phyloP scores from a whole-genome alignment of 2,329 filamentous ascomycete genomes.

The Fusarium palustre region DNA sequence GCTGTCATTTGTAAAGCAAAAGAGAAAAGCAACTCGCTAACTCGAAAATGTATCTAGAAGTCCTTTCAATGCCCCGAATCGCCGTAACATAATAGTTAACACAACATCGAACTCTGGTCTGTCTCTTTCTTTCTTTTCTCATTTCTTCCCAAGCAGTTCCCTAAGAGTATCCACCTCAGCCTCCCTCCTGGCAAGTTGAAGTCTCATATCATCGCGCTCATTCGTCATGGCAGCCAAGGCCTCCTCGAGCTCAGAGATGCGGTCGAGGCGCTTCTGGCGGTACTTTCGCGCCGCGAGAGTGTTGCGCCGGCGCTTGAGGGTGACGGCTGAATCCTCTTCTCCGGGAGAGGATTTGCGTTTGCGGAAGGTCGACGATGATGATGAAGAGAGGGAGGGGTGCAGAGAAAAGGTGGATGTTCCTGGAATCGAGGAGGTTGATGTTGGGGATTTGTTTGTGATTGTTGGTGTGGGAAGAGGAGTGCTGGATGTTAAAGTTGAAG shows the following conservation, averaged over 20 bases:
- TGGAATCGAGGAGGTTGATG: slow-evolving; percentile 32
- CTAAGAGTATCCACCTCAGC: slow-evolving; percentile 72
- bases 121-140: slow-evolving; percentile 4
- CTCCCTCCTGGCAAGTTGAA: slow-evolving; percentile 72
- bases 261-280: slow-evolving; percentile 76
- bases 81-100: not conserved
- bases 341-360: slow-evolving; percentile 44
- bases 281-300: slow-evolving; percentile 79
- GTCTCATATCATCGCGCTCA: slow-evolving; percentile 72
- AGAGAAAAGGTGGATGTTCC: slow-evolving; percentile 43
- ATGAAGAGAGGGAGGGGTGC: slow-evolving; percentile 35
- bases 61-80: slow-evolving; percentile 28
- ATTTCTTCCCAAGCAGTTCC: slow-evolving; percentile 58
- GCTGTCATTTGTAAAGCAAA: slow-evolving; percentile 2
- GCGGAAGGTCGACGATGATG: slow-evolving; percentile 34
- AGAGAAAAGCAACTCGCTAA: slow-evolving; percentile 18
- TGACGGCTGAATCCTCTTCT: slow-evolving; percentile 44
- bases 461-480: slow-evolving; percentile 14
- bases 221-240: slow-evolving; percentile 68
- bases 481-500: slow-evolving; percentile 10
- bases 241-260: slow-evolving; percentile 70
- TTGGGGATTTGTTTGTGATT: slow-evolving; percentile 31
- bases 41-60: slow-evolving; percentile 22
- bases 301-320: slow-evolving; percentile 73
- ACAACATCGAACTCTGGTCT: not conserved